Evolutionary conservation across 495 filamentous ascomycete species (phyloP), one percentile per base, ranked within the genome.

Genomic region (Podospora tetraspora): DNA sequence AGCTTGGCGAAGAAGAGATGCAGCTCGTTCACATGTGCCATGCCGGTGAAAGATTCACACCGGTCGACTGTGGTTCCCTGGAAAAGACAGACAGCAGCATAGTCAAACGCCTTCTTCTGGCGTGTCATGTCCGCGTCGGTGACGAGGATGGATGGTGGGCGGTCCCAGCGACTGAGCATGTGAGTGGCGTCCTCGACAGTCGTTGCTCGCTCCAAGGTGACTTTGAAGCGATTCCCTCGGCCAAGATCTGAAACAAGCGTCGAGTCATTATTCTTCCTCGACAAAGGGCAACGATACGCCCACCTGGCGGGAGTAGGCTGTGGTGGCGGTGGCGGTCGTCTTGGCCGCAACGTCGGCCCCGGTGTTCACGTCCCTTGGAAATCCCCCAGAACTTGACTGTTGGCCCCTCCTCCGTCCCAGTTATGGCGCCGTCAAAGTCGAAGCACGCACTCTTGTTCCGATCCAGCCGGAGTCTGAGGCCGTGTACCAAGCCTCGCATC

Each of bases 341-440:
- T 81, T 83, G 12, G 82, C 82, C 43, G 75, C 74, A 12, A 37
- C 62, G 74, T 83, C 78, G 52, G 83, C 82, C 32, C 66, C 66
- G 10, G 56, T 56, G 63, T 84, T 84, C 74, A 67, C 76, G 2
- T 75, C 74, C 63, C 76, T 79, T 4, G 78, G 75, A 61, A 84
- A 80, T 61, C 29, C 68, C 27, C 84, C 81, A 85, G 61, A 85
- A 80, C n/a, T 74, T 19, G 34, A 86, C 68, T 22, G 71, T 61
- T n/a, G 78, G 30, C 1, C 75, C 75, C 2, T 61, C 7, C 9
- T 74, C 59, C 5, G 73, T 68, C 77, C 79, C 81, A 19, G 74
- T 71, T 5, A 81, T 84, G 8, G 77, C 67, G 6, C 81, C 79
- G 24, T 75, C 66, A 7, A 84, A 21, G 75, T 75, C 1, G 81